Conservation (phyloP, 371 early-diverging fungal species). For the Mucor irregularis region DNA sequence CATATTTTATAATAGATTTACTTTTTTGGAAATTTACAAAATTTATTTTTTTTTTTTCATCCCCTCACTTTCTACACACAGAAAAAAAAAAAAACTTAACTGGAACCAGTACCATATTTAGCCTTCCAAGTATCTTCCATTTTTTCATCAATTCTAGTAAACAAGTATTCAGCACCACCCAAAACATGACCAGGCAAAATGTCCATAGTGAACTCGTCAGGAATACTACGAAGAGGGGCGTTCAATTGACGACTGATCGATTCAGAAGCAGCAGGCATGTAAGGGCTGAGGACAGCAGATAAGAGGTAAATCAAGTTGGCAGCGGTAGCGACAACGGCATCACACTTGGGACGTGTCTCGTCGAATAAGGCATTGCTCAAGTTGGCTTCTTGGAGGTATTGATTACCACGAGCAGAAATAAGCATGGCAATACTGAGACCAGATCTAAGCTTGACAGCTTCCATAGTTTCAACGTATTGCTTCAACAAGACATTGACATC, state of each 20-base stretch:
- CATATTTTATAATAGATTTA: background rate
- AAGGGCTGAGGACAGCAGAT: constrained; percentile 88
- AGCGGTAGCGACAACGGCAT: constrained; percentile 83
- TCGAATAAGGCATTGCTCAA: constrained; percentile 86
- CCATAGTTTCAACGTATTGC: constrained; percentile 82
- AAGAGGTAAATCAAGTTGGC: constrained; percentile 89
- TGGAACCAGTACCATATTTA: constrained; percentile 70
- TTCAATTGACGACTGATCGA: constrained; percentile 81
- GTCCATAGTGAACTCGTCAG: constrained; percentile 72
- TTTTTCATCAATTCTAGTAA: constrained; percentile 85
- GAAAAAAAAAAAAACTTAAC: background rate
- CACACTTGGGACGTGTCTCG: constrained; percentile 77
- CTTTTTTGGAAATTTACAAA: background rate
- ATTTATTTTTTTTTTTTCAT: background rate
- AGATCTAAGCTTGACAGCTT: constrained; percentile 82
- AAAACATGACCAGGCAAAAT: constrained; percentile 82
- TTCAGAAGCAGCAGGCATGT: constrained; percentile 89
- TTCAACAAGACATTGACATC: constrained; percentile 82
- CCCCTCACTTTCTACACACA: background rate
- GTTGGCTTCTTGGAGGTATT: constrained; percentile 92
- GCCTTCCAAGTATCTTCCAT: constrained; percentile 66
- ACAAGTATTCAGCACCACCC: constrained; percentile 89
- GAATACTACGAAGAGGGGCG: constrained; percentile 73
- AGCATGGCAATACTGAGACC: constrained; percentile 91
- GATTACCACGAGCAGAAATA: constrained; percentile 94